Evolutionary conservation across 495 filamentous ascomycete species (phyloP).

Genomic region (Annulohypoxylon maeteangense): DNA sequence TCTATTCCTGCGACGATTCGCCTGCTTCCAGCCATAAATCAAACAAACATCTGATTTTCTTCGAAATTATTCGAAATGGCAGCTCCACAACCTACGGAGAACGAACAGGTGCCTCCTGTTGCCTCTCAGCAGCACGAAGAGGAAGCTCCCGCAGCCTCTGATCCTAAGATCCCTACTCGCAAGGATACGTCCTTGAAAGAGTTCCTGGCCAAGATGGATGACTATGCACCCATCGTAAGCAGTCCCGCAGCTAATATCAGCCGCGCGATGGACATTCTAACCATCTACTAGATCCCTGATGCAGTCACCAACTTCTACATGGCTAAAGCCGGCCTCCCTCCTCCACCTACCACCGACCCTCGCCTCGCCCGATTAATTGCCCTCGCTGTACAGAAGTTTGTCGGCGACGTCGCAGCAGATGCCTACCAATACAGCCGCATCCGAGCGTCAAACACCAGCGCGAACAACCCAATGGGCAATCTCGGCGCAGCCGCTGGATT

Average conservation of each 20-base stretch:
- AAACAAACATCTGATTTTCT: not conserved
- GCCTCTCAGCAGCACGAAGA: slow-evolving; percentile 42
- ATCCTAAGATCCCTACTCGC: slow-evolving; percentile 68
- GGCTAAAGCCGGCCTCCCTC: slow-evolving; percentile 90
- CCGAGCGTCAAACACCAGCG: slow-evolving; percentile 86
- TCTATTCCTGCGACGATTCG: not conserved
- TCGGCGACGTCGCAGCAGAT: slow-evolving; percentile 96
- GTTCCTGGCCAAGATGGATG: slow-evolving; percentile 95
- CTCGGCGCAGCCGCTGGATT: slow-evolving; percentile 82
- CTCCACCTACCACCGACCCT: slow-evolving; percentile 84
- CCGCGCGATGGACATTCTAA: slow-evolving; percentile 11
- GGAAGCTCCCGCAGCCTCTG: slow-evolving; percentile 31
- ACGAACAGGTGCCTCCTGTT: slow-evolving; percentile 43
- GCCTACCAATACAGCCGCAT: slow-evolving; percentile 98
- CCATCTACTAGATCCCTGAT: slow-evolving; percentile 81
- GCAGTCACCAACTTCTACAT: slow-evolving; percentile 98
- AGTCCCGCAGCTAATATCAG: not conserved
- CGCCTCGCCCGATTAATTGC: slow-evolving; percentile 92
- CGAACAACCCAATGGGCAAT: slow-evolving; percentile 88
- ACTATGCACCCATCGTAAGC: slow-evolving; percentile 95
- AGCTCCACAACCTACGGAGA: slow-evolving; percentile 36
- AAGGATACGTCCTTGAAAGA: slow-evolving; percentile 93
- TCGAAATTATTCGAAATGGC: slow-evolving; percentile 30
- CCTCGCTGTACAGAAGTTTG: slow-evolving; percentile 96
- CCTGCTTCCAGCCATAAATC: not conserved